These are phyloP conservation scores for Bruguiera parviflora DNA, from an alignment of 345 rosid species.

Conservation along the genomic window DNA sequence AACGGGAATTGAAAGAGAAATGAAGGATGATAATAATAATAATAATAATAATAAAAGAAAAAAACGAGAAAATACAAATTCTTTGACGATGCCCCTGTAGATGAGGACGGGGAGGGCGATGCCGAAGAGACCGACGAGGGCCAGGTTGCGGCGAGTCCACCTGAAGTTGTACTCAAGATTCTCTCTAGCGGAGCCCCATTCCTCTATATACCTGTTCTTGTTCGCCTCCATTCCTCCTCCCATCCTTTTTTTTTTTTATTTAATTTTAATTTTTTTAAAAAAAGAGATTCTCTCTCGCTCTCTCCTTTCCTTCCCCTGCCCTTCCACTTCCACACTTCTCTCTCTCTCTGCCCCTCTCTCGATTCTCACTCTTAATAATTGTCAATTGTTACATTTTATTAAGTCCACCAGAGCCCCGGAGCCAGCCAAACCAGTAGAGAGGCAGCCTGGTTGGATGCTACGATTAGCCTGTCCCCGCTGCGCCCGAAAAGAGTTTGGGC, in stretches of 20 bases:
- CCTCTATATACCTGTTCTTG: constrained; percentile 92
- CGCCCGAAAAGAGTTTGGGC: background rate
- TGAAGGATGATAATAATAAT: constrained; percentile 1
- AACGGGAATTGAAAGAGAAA: background rate
- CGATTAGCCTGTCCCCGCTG: no score
- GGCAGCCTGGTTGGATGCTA: no score
- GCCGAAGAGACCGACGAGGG: constrained; percentile 84
- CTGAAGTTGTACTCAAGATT: constrained; percentile 89
- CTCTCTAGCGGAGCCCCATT: constrained; percentile 82
- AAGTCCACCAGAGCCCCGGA: no score
- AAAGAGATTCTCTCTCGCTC: background rate
- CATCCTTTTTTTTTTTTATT: constrained; percentile 33
- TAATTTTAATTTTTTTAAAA: no score
- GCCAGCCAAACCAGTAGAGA: no score
- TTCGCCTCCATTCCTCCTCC: constrained; percentile 93
- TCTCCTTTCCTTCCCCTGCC: background rate
- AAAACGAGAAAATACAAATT: constrained; percentile 42
- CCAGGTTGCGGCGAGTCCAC: constrained; percentile 90
- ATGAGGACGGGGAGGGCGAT: constrained; percentile 77
- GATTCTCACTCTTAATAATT: background rate
- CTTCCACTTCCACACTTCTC: background rate
- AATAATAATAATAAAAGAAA: constrained; percentile 12
- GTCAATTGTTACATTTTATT: no score
- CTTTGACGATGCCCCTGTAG: constrained; percentile 88
- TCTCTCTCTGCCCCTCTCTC: background rate